Percentiles rank a stretch among this genome's conserved stretches.
phyloP scores from a whole-genome alignment of 2,329 filamentous ascomycete genomes.

The Aspergillus pseudotamarii region DNA sequence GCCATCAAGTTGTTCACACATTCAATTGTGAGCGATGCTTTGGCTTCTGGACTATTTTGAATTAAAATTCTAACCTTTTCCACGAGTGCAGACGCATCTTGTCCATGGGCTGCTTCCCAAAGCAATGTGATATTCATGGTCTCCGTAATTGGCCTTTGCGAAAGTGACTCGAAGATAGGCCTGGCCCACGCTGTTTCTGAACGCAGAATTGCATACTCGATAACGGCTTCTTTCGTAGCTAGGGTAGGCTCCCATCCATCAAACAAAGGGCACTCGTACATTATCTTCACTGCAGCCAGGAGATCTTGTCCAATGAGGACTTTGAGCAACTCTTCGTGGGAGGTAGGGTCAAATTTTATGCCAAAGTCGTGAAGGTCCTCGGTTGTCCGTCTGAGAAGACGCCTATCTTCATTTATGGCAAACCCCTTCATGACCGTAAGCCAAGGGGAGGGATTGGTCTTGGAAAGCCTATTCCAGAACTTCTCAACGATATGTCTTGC shows the following conservation, averaged over 20 bases:
- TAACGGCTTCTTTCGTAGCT: slow-evolving; percentile 56
- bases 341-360: slow-evolving; percentile 49
- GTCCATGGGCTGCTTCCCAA: slow-evolving; percentile 73
- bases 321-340: slow-evolving; percentile 57
- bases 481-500: slow-evolving; percentile 52
- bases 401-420: slow-evolving; percentile 60
- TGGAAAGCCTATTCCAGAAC: slow-evolving; percentile 40
- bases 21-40: slow-evolving; percentile 62
- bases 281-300: slow-evolving; percentile 64
- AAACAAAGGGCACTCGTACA: slow-evolving; percentile 64
- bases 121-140: slow-evolving; percentile 74
- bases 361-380: slow-evolving; percentile 55
- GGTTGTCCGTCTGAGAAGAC: slow-evolving; percentile 59
- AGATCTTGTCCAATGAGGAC: slow-evolving; percentile 65
- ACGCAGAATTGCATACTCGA: slow-evolving; percentile 64
- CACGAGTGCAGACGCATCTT: slow-evolving; percentile 70
- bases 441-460: slow-evolving; percentile 44
- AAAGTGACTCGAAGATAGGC: slow-evolving; percentile 56
- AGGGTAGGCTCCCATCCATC: slow-evolving; percentile 45
- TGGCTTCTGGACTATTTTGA: slow-evolving; percentile 47
- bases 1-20: slow-evolving; percentile 78
- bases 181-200: slow-evolving; percentile 65
- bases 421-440: slow-evolving; percentile 62
- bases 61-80: slow-evolving; percentile 72
- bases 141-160: slow-evolving; percentile 52